Evolutionary conservation across 148 eudicot genomes (phyloP).

Genomic region (Tetragonia tetragonoides): DNA sequence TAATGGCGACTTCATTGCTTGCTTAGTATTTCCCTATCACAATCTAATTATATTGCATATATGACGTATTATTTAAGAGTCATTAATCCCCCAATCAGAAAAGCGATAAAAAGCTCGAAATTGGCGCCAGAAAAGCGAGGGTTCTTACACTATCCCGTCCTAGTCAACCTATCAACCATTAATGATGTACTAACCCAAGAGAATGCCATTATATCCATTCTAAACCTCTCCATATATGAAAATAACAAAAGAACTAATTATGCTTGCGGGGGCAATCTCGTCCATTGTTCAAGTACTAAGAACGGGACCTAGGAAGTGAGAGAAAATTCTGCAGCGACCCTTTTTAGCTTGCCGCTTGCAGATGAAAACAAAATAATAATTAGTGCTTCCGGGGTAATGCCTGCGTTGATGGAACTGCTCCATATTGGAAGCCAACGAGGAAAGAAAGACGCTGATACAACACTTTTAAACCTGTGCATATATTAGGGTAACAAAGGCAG

Average conservation of each 20-base stretch:
- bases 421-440: slow-evolving; percentile 68
- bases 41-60: too few species aligned
- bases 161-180: slow-evolving; percentile 62
- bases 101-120: too few species aligned
- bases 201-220: slow-evolving; percentile 85
- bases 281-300: slow-evolving; percentile 79
- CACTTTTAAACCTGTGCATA: slow-evolving; percentile 77
- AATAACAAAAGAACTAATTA: slow-evolving; percentile 83
- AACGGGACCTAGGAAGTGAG: slow-evolving; percentile 78
- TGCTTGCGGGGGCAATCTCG: slow-evolving; percentile 82
- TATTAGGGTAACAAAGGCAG: slow-evolving; percentile 88
- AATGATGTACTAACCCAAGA: slow-evolving; percentile 72
- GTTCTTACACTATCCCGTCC: too few species aligned
- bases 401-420: slow-evolving; percentile 74
- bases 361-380: slow-evolving; percentile 89
- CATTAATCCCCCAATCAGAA: too few species aligned
- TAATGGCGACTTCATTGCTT: too few species aligned
- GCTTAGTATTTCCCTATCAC: too few species aligned
- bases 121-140: too few species aligned
- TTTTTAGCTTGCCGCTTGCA: slow-evolving; percentile 82
- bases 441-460: slow-evolving; percentile 89
- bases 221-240: slow-evolving; percentile 77
- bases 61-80: too few species aligned
- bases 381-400: slow-evolving; percentile 84
- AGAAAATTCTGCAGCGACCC: slow-evolving; percentile 92